Percentiles rank a stretch among this genome's conserved stretches.
These are phyloP conservation scores for Fusarium nematophilum DNA, from an alignment of 2,329 filamentous ascomycete genomes.

Conservation along the genomic window DNA sequence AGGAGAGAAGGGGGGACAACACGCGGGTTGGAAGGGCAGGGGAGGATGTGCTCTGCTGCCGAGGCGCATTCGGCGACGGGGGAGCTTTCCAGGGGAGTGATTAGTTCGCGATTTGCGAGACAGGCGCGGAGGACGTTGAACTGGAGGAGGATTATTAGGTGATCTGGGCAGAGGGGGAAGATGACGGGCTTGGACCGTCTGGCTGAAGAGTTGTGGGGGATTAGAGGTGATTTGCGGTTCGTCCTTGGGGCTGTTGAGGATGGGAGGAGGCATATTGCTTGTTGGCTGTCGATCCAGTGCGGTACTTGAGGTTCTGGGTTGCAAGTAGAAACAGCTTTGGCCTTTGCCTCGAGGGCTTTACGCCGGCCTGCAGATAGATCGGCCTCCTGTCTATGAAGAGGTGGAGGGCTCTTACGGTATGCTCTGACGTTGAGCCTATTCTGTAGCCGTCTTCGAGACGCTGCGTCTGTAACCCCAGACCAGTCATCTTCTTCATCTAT, in stretches of 20 bases:
- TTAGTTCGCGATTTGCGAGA: not conserved
- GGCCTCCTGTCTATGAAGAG: too few relatives aligned
- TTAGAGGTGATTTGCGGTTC: not conserved
- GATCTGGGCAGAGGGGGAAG: slow-evolving; percentile 6
- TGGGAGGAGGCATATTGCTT: not conserved
- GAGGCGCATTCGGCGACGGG: not conserved
- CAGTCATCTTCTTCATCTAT: slow-evolving; percentile 1
- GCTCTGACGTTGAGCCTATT: slow-evolving; percentile 4
- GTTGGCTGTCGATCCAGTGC: not conserved
- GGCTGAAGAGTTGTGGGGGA: not conserved
- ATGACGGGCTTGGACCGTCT: not conserved
- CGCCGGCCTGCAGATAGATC: not conserved
- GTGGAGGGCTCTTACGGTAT: not conserved
- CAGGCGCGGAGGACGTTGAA: slow-evolving; percentile 4
- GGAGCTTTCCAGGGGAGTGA: not conserved
- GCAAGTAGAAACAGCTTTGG: too few relatives aligned
- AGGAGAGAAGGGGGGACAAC: not conserved
- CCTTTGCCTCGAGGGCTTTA: not conserved
- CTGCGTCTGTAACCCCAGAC: slow-evolving; percentile 3
- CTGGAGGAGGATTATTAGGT: slow-evolving; percentile 4
- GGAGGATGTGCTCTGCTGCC: not conserved
- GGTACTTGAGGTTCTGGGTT: not conserved
- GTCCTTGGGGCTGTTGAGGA: not conserved
- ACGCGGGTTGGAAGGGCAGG: not conserved
- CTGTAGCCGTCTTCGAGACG: not conserved